Conservation (phyloP, 2,329 filamentous ascomycete species). For the Colletotrichum cuscutae region DNA sequence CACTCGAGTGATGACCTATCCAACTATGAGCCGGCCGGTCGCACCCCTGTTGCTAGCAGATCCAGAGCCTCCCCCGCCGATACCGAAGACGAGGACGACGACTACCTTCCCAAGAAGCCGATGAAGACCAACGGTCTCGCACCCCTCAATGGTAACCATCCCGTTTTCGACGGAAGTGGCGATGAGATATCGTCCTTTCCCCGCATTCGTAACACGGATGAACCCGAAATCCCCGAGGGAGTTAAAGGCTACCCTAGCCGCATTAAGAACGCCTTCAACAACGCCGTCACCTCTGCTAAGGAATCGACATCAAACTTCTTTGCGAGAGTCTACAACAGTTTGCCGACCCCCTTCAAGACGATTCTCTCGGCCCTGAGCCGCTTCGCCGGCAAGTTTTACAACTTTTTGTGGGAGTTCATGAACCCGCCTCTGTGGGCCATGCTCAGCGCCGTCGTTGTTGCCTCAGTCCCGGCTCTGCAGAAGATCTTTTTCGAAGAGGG, state of each 20-base stretch:
- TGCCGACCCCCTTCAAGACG: conserved; percentile 55
- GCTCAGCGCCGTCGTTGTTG: conserved; percentile 89
- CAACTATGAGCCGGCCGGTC: conserved; percentile 64
- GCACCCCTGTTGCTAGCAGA: conserved; percentile 62
- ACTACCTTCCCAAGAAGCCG: conserved; percentile 41
- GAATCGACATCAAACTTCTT: conserved; percentile 38
- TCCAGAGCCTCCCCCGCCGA: conserved; percentile 61
- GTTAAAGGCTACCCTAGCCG: conserved; percentile 53
- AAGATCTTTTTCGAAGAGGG: conserved; percentile 87
- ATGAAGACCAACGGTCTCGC: conserved; percentile 35
- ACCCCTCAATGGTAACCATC: conserved; percentile 40
- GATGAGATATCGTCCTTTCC: conserved; percentile 73
- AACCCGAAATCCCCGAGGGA: conserved; percentile 52
- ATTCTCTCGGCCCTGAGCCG: conserved; percentile 43
- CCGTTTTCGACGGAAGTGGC: conserved; percentile 44
- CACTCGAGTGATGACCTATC: conserved; percentile 53
- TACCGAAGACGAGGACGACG: conserved; percentile 58
- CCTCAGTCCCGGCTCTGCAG: conserved; percentile 86
- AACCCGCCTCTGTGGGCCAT: conserved; percentile 98
- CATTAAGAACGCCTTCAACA: conserved; percentile 45
- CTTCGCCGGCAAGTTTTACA: conserved; percentile 59
- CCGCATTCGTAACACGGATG: conserved; percentile 57
- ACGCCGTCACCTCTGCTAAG: conserved; percentile 40
- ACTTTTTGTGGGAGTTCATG: conserved; percentile 92
- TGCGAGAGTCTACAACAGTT: conserved; percentile 44